These are phyloP conservation scores for Hibiscus trionum DNA, from an alignment of 345 rosid genomes.

Conservation along the genomic window DNA sequence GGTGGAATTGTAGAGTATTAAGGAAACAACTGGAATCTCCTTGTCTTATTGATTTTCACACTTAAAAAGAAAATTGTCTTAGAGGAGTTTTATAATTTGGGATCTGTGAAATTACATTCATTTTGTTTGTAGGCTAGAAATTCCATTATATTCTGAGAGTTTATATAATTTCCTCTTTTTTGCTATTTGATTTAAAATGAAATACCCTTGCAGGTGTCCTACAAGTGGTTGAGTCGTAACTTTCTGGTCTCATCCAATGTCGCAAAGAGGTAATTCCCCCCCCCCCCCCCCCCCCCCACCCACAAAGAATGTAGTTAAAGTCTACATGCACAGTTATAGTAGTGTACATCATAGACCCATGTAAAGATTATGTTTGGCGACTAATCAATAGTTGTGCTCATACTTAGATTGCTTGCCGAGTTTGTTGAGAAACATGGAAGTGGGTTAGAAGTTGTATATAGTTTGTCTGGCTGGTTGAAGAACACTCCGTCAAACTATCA, in stretches of 20 bases:
- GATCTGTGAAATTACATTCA: too few species aligned
- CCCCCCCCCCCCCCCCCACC: too few species aligned
- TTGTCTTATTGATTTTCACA: not conserved
- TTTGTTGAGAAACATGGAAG: slow-evolving; percentile 54
- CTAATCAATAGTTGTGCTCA: not conserved
- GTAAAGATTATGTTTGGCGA: not conserved
- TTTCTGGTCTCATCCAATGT: slow-evolving; percentile 62
- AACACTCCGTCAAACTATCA: slow-evolving; percentile 46
- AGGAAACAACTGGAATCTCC: not conserved
- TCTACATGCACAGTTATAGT: not conserved
- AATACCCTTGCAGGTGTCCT: slow-evolving; percentile 64
- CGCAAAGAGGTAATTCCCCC: slow-evolving; percentile 54
- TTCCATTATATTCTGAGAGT: not conserved
- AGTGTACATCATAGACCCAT: not conserved
- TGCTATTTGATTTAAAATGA: slow-evolving; percentile 2
- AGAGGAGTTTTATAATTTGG: too few species aligned
- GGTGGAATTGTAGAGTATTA: not conserved
- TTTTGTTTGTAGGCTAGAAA: not conserved
- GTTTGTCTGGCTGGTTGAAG: slow-evolving; percentile 80
- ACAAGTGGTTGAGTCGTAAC: slow-evolving; percentile 93
- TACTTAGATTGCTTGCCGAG: slow-evolving; percentile 66
- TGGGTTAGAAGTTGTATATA: slow-evolving; percentile 60
- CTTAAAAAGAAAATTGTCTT: not conserved
- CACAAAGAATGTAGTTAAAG: not conserved
- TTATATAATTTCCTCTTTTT: not conserved